phyloP scores from a whole-genome alignment of 2,329 filamentous ascomycete genomes.

The Colletotrichum siamense region DNA sequence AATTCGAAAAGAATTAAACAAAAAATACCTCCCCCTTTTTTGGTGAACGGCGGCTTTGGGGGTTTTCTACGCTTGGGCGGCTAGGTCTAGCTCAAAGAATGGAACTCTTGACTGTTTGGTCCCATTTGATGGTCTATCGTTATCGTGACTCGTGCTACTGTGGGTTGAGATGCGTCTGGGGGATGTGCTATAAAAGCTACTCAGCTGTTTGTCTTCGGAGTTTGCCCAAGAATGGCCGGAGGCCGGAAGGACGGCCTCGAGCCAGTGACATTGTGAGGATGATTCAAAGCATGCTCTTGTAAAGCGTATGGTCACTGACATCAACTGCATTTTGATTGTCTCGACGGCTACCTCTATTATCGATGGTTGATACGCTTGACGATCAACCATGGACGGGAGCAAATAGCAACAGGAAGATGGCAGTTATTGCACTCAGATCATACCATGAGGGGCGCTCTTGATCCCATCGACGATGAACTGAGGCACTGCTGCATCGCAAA shows the following conservation, averaged over 20 bases:
- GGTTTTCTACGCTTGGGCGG: slow-evolving; percentile 17
- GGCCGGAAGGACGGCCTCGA: neutral
- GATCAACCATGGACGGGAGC: neutral
- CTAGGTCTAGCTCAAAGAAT: slow-evolving; percentile 21
- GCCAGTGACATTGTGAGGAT: neutral
- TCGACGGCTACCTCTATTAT: neutral
- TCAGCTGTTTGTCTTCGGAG: no score
- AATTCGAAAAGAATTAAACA: neutral
- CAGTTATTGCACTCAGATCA: neutral
- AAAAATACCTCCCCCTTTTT: neutral
- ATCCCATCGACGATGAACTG: neutral
- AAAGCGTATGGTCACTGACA: neutral
- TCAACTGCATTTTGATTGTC: neutral
- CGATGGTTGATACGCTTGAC: neutral
- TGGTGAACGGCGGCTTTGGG: slow-evolving; percentile 15
- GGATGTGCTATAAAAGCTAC: neutral
- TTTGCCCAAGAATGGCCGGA: neutral
- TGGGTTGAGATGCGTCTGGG: neutral
- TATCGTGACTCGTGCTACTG: neutral
- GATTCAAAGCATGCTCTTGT: neutral
- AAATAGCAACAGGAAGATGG: neutral
- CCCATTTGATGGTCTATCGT: neutral
- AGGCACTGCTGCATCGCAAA: neutral
- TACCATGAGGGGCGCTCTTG: neutral
- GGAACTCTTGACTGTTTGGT: slow-evolving; percentile 21